Percentiles rank a stretch among this genome's conserved stretches.
Evolutionary conservation across 176 grass and related monocot genomes (phyloP).

Genomic region (Carex kokanica): DNA sequence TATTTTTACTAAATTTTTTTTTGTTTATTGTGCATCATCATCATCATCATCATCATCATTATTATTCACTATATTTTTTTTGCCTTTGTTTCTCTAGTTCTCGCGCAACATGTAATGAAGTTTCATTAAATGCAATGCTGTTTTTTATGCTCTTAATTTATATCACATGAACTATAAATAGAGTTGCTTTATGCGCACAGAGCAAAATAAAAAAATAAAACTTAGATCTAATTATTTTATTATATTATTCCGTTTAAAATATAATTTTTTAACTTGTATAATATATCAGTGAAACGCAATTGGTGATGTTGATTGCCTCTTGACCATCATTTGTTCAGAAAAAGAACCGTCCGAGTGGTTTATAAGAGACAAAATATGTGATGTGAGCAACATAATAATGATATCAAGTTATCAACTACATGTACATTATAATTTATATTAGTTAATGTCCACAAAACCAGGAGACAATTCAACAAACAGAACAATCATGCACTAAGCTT

Average conservation of each 20-base stretch:
- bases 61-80: too few relatives aligned
- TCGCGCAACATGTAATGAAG: too few relatives aligned
- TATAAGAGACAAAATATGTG: neutral
- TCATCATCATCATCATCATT: too few relatives aligned
- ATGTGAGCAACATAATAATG: neutral
- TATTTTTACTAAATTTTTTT: too few relatives aligned
- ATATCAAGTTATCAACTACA: neutral
- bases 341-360: neutral
- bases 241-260: neutral
- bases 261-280: neutral
- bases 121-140: too few relatives aligned
- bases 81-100: too few relatives aligned
- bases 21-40: too few relatives aligned
- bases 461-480: neutral
- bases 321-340: neutral
- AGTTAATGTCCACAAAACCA: neutral
- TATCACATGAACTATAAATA: too few relatives aligned
- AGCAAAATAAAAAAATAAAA: neutral
- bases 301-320: neutral
- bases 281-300: neutral
- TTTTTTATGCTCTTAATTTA: neutral
- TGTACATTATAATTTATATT: neutral
- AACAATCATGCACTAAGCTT: neutral
- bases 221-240: neutral
- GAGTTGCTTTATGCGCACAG: too few relatives aligned